Conservation (phyloP, 306 rosid genomes). For the Lathyrus aphaca region DNA sequence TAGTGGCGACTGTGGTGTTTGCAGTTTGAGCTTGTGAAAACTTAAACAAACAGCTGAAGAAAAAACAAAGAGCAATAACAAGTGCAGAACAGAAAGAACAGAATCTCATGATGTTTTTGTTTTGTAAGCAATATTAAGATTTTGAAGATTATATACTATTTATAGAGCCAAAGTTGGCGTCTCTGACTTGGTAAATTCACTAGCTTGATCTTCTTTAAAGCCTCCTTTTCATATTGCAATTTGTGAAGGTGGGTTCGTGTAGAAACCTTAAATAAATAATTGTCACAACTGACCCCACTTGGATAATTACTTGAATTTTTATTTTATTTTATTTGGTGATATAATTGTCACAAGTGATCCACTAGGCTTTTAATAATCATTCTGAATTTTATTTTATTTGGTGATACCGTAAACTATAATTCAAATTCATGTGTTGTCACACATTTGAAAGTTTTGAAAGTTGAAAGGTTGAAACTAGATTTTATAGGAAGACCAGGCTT, state of each 20-base stretch:
- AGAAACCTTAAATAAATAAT: too few species aligned
- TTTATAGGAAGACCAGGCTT: too few species aligned
- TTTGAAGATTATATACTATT: slow-evolving; percentile 3
- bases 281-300: neutral
- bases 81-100: neutral
- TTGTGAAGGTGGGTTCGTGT: too few species aligned
- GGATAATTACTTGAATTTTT: neutral
- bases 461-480: too few species aligned
- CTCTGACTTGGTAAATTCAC: neutral
- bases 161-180: neutral
- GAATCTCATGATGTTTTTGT: neutral
- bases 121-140: slow-evolving; percentile 1
- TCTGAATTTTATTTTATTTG: too few species aligned
- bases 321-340: too few species aligned
- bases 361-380: too few species aligned
- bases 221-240: neutral
- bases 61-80: slow-evolving; percentile 32
- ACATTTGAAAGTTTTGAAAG: too few species aligned
- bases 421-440: too few species aligned
- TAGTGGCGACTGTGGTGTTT: slow-evolving; percentile 51
- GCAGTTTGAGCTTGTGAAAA: slow-evolving; percentile 44
- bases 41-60: slow-evolving; percentile 32
- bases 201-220: neutral
- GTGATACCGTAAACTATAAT: too few species aligned
- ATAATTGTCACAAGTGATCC: too few species aligned